Base-by-base conservation (phyloP, 2,329 filamentous ascomycete genomes). In the Phialophora tarda region DNA sequence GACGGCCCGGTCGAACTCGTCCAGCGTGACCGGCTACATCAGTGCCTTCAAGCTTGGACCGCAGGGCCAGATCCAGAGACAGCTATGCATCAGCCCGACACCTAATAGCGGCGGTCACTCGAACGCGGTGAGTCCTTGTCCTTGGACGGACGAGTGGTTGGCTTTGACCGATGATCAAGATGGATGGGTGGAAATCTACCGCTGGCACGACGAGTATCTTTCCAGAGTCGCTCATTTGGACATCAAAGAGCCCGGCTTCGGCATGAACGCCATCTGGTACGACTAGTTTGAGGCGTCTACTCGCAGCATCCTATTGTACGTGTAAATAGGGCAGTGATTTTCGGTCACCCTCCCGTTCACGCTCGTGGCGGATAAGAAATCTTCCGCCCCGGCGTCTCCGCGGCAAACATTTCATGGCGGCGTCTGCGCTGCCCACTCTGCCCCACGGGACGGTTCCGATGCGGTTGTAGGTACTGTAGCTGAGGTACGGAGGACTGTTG, bases 201-300 rank as follows among this genome's bases (percentile, higher is more conserved):
- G 92, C 62, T 96, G 92, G 91, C 84, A 89, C 71, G 89, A 93
- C 65, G 92, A 95, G 82, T 91, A 89, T 72, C 79, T 96, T 61
- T 89, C 87, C 1, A 82, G 92, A 3, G 92, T 96, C 7, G 92
- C 92, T 17, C 84, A 91, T 69, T 82, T 91, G 69, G 88, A 91
- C 72, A 88, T 96, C 44, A 88, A 88, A 5, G 92, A 96, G 81
- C 91, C 91, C n/a, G 92, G 92, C 1, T 96, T 96, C 77, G 92
- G 92, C 1, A 96, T 96, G 92, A 96, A 96, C 79, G 92, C 92
- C n/a, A 93, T 96, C 69, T 96, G 92, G 92, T 95, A 95, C 77
- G 90, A 96, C 79, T 92, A 75, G 32, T 23, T 48, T 21, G 17
- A 23, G 21, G 14, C 6, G 11, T 34, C 53, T 30, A 4, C 30